Base-by-base conservation (phyloP, 305 asterid genomes). In the Solanum aculeatissimum region DNA sequence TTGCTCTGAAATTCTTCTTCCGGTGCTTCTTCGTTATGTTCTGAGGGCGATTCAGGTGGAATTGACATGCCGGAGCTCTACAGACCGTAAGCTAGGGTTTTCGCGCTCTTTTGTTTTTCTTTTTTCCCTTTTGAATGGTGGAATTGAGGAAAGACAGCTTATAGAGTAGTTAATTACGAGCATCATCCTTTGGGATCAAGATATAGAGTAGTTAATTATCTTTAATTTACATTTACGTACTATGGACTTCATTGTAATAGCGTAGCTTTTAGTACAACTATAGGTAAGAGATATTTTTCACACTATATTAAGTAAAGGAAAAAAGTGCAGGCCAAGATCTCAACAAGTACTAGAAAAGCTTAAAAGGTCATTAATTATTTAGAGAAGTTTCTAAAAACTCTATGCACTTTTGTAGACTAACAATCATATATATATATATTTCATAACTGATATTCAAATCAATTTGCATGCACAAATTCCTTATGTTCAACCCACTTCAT, bases 1-100 rank as follows among this genome's bases (percentile, higher is more conserved):
- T 84, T 87, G 82, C 85, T 87, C 81, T 80, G 87, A 70, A 86
- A 62, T 86, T 85, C 91, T 57, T 77, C 87, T 78, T 86, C 91
- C 81, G 60, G 60, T 74, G 60, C 40, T 65, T 86, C 88, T 80
- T 57, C 90, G 32, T 84, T 55, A n/a, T 84, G 85, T 68, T 84
- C 84, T 83, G 40, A 68, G 11, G 62, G 42, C 42, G 58, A 81
- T 45, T 83, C 85, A 63, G 85, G 7, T 35, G 80, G 85, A 71
- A 47, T 66, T 66, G 85, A 66, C 85, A 83, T 83, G 0, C 29
- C 49, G 25, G 4, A 77, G 40, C 81, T 47, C 81, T 47, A 47
- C 13, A 25, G 47, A 77, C 63, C 7, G 0, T 72, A 72, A 72
- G 57, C 38, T 78, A 78, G 82, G 82, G 66, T 78, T 78, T 78